phyloP scores from a whole-genome alignment of 805 yeast genomes.

The Yamadazyma sp. region DNA sequence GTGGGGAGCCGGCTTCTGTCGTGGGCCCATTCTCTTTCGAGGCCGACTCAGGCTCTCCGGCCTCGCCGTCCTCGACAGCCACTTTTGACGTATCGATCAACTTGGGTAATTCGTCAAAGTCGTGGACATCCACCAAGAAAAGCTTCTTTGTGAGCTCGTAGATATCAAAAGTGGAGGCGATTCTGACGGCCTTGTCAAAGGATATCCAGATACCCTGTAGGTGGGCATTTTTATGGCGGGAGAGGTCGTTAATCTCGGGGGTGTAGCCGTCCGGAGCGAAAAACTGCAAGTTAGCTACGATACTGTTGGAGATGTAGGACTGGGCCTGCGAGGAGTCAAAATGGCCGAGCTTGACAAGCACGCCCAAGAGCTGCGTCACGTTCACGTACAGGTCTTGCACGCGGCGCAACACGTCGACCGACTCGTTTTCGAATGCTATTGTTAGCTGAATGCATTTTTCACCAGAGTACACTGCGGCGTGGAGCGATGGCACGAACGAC shows the following conservation, averaged over 20 bases:
- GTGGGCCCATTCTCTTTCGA: neutral
- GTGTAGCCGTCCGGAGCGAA: conserved; percentile 19
- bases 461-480: conserved; percentile 35
- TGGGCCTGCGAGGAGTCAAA: conserved; percentile 27
- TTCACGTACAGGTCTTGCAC: conserved; percentile 44
- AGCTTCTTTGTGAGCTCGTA: conserved; percentile 37
- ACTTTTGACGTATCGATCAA: conserved; percentile 15
- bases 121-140: conserved; percentile 46
- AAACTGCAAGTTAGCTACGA: conserved; percentile 33
- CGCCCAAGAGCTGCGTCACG: conserved; percentile 35
- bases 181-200: conserved; percentile 41
- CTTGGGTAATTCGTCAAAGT: conserved; percentile 38
- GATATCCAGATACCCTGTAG: conserved; percentile 44
- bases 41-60: conserved; percentile 12
- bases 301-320: conserved; percentile 33
- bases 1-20: neutral
- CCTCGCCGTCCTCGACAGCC: conserved; percentile 11
- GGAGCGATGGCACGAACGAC: conserved; percentile 19
- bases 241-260: conserved; percentile 28
- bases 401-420: conserved; percentile 33
- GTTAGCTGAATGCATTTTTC: conserved; percentile 37
- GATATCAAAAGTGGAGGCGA: conserved; percentile 40
- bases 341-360: conserved; percentile 29
- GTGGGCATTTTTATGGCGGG: conserved; percentile 25
- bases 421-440: conserved; percentile 2